Evolutionary conservation across 169 alveolate species (phyloP).

Genomic region (Amoebophrya sp.): DNA sequence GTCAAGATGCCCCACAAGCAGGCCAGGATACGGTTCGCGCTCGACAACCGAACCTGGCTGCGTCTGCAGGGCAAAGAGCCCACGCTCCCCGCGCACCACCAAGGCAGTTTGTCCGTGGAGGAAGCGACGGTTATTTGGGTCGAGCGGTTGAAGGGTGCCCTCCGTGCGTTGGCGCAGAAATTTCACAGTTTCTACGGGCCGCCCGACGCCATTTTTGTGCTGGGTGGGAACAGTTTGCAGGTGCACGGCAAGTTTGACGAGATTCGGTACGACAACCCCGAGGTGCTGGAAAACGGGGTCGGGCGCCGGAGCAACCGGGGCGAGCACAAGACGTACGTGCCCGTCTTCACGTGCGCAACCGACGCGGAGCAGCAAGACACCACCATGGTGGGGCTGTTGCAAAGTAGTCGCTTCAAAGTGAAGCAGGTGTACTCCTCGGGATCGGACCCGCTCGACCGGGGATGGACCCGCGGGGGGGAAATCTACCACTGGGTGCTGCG

Average conservation of each 20-base stretch:
- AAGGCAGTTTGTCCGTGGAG: constrained; percentile 5
- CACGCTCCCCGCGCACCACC: neutral
- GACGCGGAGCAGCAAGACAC: neutral
- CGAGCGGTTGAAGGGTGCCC: neutral
- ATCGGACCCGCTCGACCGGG: neutral
- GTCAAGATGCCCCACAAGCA: constrained; percentile 30
- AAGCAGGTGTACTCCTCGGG: constrained; percentile 26
- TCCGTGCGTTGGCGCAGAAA: neutral
- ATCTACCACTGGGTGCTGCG: constrained; percentile 19
- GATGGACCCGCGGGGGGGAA: constrained; percentile 29
- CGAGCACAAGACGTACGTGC: neutral
- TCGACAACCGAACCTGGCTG: constrained; percentile 4
- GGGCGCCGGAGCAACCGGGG: too few relatives aligned
- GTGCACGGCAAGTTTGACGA: neutral
- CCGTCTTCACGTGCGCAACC: neutral
- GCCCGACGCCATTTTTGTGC: constrained; percentile 5
- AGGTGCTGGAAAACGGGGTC: too few relatives aligned
- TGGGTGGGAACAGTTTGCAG: neutral
- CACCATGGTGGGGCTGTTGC: neutral
- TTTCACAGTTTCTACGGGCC: constrained; percentile 21
- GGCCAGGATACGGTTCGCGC: constrained; percentile 27
- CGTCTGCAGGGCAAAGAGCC: constrained; percentile 13
- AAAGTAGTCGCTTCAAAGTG: neutral
- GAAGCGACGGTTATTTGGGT: constrained; percentile 20
- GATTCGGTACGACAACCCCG: neutral